phyloP scores from a whole-genome alignment of 352 stramenopile genomes.

The Phytophthora sp. region DNA sequence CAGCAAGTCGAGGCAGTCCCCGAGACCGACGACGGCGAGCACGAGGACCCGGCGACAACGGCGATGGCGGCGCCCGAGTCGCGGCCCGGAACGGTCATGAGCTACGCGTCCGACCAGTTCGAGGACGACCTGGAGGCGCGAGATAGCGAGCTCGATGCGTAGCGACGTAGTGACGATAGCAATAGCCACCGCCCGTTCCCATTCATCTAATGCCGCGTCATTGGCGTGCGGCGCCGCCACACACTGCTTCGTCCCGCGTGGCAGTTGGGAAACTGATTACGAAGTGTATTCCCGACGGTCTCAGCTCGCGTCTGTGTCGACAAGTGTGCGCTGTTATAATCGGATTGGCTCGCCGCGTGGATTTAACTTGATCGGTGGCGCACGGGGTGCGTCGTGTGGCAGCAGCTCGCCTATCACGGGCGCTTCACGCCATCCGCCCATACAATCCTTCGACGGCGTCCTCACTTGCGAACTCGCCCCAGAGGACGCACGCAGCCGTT shows the following conservation, averaged over 20 bases:
- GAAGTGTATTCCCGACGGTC: too few relatives aligned
- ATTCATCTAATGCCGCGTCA: neutral
- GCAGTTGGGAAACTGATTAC: neutral
- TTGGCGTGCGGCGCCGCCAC: neutral
- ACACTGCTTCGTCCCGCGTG: neutral
- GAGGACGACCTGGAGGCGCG: conserved; percentile 54
- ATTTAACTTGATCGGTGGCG: neutral
- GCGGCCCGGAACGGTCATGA: conserved; percentile 61
- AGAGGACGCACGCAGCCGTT: neutral
- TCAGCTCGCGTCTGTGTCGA: too few relatives aligned
- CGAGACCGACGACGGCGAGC: conserved; percentile 1
- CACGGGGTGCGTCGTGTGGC: too few relatives aligned
- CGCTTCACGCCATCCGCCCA: neutral
- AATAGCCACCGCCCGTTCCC: neutral
- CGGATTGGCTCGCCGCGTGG: neutral
- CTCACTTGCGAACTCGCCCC: conserved; percentile 13
- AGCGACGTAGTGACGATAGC: neutral
- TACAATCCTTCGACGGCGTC: neutral
- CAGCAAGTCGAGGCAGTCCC: neutral
- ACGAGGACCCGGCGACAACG: neutral
- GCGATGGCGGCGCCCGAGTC: neutral
- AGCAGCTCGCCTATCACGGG: neutral
- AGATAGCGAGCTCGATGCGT: conserved; percentile 24
- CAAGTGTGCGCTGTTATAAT: neutral
- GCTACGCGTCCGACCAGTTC: conserved; percentile 67